Percentiles rank a stretch among this genome's conserved stretches.
phyloP scores from a whole-genome alignment of 176 grass and related monocot genomes.

The Panicum miliaceum region DNA sequence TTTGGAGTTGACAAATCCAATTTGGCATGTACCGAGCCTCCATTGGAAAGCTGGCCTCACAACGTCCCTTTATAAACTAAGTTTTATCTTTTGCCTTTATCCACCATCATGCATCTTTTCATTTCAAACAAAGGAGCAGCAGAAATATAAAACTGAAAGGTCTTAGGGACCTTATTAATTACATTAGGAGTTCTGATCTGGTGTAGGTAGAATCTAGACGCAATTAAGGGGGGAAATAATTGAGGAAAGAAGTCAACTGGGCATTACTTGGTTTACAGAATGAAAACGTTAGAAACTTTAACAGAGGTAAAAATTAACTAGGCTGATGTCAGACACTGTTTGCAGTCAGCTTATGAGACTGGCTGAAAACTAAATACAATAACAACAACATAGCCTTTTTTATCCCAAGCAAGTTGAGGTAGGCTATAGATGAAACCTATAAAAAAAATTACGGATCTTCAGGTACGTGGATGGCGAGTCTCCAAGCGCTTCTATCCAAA shows the following conservation, averaged over 20 bases:
- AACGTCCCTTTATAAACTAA: constrained; percentile 7
- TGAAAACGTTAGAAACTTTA: background rate
- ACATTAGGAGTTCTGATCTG: constrained; percentile 29
- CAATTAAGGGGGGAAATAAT: constrained; percentile 12
- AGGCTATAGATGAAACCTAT: too few species aligned
- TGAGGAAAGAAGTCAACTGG: constrained; percentile 25
- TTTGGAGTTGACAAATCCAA: constrained; percentile 57
- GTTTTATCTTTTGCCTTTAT: constrained; percentile 16
- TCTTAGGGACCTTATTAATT: constrained; percentile 28
- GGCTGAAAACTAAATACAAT: background rate
- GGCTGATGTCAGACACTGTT: background rate
- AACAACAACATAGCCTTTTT: too few species aligned
- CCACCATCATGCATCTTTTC: constrained; percentile 19
- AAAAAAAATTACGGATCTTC: too few species aligned
- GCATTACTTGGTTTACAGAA: constrained; percentile 14
- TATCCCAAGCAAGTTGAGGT: too few species aligned
- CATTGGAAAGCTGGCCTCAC: constrained; percentile 24
- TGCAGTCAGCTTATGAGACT: background rate
- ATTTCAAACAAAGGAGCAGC: constrained; percentile 22
- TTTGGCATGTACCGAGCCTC: constrained; percentile 47
- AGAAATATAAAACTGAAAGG: constrained; percentile 17
- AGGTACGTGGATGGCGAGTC: too few species aligned
- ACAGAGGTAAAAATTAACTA: background rate
- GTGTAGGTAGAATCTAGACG: constrained; percentile 40
- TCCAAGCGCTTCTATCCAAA: too few species aligned